phyloP scores from a whole-genome alignment of 306 rosid genomes.

The Trifolium repens region DNA sequence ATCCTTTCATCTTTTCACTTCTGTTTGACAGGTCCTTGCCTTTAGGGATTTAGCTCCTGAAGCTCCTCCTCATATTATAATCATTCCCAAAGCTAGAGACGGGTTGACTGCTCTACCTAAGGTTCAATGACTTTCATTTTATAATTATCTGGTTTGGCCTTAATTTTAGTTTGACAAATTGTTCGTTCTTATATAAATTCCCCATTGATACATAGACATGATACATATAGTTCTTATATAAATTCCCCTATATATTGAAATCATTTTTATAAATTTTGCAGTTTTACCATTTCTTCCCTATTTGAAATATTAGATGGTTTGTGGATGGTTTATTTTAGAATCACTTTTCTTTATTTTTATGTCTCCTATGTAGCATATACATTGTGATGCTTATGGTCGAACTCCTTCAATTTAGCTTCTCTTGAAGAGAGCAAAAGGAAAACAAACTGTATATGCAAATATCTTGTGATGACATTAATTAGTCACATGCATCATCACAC shows the following conservation, averaged over 20 bases:
- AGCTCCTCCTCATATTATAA: slow-evolving; percentile 84
- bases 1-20: not conserved
- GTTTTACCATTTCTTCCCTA: not conserved
- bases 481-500: not conserved
- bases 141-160: not conserved
- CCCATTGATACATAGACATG: not conserved
- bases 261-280: not conserved
- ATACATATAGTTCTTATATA: not conserved
- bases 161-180: not conserved
- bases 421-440: slow-evolving; percentile 1
- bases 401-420: not conserved
- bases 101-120: slow-evolving; percentile 78
- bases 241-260: not conserved
- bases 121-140: slow-evolving; percentile 50
- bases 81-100: slow-evolving; percentile 82
- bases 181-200: not conserved
- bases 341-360: not conserved
- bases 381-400: not conserved
- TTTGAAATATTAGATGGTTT: not conserved
- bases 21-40: slow-evolving; percentile 74
- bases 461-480: not conserved
- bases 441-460: slow-evolving; percentile 7
- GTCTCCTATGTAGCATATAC: not conserved
- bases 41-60: slow-evolving; percentile 86
- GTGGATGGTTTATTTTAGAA: not conserved